phyloP scores from a whole-genome alignment of 2,329 filamentous ascomycete genomes.

The Penicillium sp. region DNA sequence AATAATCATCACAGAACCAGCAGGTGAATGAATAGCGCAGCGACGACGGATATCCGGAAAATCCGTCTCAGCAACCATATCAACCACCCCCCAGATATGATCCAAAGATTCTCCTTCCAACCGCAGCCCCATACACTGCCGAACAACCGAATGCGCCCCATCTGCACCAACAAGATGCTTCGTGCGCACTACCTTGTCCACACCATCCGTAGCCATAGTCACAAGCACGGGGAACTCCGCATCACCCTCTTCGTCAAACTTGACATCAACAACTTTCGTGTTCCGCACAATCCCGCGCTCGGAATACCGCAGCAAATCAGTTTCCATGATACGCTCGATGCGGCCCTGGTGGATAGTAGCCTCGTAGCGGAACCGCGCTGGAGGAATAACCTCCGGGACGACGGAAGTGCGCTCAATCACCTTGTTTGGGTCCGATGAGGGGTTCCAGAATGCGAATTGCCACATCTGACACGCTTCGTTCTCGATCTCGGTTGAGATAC shows the following conservation, averaged over 20 bases:
- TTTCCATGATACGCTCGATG: conserved; percentile 69
- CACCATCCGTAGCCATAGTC: conserved; percentile 28
- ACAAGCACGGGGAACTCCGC: conserved; percentile 37
- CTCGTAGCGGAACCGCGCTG: conserved; percentile 68
- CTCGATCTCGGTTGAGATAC: conserved; percentile 40
- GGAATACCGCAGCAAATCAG: conserved; percentile 62
- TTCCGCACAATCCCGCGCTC: conserved; percentile 59
- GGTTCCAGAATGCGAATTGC: conserved; percentile 65
- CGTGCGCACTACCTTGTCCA: conserved; percentile 50
- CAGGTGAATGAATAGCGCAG: conserved; percentile 70
- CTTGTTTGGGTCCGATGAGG: conserved; percentile 45
- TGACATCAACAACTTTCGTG: conserved; percentile 63
- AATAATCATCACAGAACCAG: conserved; percentile 77
- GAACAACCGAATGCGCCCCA: conserved; percentile 67
- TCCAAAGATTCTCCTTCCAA: conserved; percentile 68
- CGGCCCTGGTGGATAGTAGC: conserved; percentile 69
- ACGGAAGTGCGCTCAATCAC: conserved; percentile 63
- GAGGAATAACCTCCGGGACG: conserved; percentile 55
- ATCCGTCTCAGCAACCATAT: conserved; percentile 68
- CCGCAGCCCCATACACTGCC: conserved; percentile 51
- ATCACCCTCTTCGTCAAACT: conserved; percentile 52
- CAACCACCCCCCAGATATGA: conserved; percentile 74
- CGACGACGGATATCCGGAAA: conserved; percentile 80
- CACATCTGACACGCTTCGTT: conserved; percentile 45
- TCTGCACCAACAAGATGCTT: conserved; percentile 73